Base-by-base conservation (phyloP, 1,284 basidiomycete species). In the Fistulina hepatica region DNA sequence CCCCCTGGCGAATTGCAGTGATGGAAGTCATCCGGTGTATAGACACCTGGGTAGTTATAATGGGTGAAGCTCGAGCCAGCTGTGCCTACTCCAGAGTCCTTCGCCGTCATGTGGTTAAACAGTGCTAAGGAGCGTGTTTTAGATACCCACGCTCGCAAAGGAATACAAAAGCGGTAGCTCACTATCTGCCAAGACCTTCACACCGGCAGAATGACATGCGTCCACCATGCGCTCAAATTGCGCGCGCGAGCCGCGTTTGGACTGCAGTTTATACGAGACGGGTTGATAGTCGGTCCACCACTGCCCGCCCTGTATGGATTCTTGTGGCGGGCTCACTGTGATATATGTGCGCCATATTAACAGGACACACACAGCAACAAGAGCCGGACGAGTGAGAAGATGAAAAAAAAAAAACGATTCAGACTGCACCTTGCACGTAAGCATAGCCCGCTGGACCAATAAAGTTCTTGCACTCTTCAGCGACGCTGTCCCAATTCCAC, bases 241-340 rank as follows among this genome's bases (percentile, higher is more conserved):
- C 1, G 52, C 34, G 12, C 70, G 61, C 43, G 69, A 61, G 5
- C 75, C 76, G 2, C 71, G 70, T 51, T 78, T 78, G 2, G 71
- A 74, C 2, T 64, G 71, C 34, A 78, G 49, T 21, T 40, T 75
- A 49, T 77, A 78, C 0, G 75, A 76, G 2, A 78, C 75, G 3
- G 74, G 72, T 46, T 80, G 76, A 48, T 80, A 79, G 50, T 78
- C 75, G 1, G 76, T 78, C 76, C 75, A 79, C 76, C 76, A 79
- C 48, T 76, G 63, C 6, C 52, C 16, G 6, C 75, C 74, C 16
- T 53, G 50, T 32, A 72, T 53, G 44, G 69, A 65, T 43, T 73
- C 69, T 35, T 60, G 57, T 4, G 68, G 61, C 3, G 67, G 67
- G 51, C 64, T 69, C 39, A 69, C 71, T 72, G 51, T 39, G 27